Base-by-base conservation (phyloP, 2,329 filamentous ascomycete genomes). In the Capronia epimyces region DNA sequence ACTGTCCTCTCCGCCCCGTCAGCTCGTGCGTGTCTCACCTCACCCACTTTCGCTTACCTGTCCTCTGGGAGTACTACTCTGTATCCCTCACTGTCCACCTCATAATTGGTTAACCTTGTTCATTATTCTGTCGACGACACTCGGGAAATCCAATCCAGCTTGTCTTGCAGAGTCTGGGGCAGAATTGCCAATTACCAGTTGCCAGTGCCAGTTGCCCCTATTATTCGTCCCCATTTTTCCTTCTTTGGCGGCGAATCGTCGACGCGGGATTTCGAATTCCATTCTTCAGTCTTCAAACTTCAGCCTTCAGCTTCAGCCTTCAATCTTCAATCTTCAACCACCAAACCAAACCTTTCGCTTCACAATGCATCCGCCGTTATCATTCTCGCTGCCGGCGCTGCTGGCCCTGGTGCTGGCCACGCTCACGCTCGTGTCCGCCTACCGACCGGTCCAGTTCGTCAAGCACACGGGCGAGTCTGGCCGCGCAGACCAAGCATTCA, bases 391-490 rank as follows among this genome's bases (percentile, higher is more conserved):
- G 15, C 25, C 49, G 15, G 46, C 53, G 22, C 18, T 43, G 29
- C 41, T 52, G 49, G 46, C 43, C 8, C 31, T 56, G 10, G 22
- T 58, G 18, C 10, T 25, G 9, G 29, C 49, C 36, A 15, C 46
- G 31, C 46, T 43, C 13, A 44, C 41, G 9, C 25, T 58, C 24
- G 52, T 47, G 31, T 50, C 47, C 12, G 58, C 59, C 39, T 62
- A 60, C 37, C 56, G 59, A 43, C 59, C 59, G n/a, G 52, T 60
- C n/a, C 59, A 62, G 46, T 60, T 60, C 37, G 58, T 60, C 46
- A 62, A 62, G 40, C 58, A 60, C 34, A 58, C 58, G 0, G 59
- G 59, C 16, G 49, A 62, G 46, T 50, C 51, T 27, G 57, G 57
- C 12, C 51, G 57, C 13, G 57, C 57, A 1, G 56, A 60, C 49